Conservation (phyloP, 495 filamentous ascomycete species). For the Polyplosphaeria fusca region DNA sequence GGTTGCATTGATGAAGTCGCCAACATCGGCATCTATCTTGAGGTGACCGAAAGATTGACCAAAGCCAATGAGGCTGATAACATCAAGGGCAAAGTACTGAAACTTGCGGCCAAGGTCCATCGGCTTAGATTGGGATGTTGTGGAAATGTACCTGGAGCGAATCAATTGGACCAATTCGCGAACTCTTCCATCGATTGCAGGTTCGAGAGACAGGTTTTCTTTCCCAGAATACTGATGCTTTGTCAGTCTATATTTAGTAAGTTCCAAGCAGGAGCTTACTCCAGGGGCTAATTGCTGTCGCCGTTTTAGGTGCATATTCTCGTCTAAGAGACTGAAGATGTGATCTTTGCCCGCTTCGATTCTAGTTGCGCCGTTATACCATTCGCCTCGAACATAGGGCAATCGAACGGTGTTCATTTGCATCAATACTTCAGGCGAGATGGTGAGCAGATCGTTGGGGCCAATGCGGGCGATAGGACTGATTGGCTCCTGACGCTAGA, state of each 20-base stretch:
- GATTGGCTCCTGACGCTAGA: no score
- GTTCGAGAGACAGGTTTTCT: not conserved
- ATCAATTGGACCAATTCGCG: not conserved
- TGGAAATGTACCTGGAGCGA: not conserved
- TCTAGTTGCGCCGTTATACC: not conserved
- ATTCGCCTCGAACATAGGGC: not conserved
- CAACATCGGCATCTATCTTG: not conserved
- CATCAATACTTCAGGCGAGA: slow-evolving; percentile 29
- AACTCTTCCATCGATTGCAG: not conserved
- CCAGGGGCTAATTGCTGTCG: slow-evolving; percentile 23
- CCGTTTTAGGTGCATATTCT: slow-evolving; percentile 24
- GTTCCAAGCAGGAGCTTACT: no score
- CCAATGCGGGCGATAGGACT: slow-evolving; percentile 33
- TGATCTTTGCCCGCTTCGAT: slow-evolving; percentile 23
- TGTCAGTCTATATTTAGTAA: no score
- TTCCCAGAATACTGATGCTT: not conserved
- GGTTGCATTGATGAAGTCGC: not conserved
- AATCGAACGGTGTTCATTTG: slow-evolving; percentile 26
- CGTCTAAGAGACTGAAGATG: slow-evolving; percentile 26
- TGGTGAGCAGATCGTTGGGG: slow-evolving; percentile 32
- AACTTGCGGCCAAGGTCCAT: slow-evolving; percentile 41
- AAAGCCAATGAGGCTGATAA: slow-evolving; percentile 45
- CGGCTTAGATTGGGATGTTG: not conserved
- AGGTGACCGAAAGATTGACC: slow-evolving; percentile 44
- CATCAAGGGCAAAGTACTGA: slow-evolving; percentile 48